phyloP scores from a whole-genome alignment of 345 rosid genomes.

The Euphorbia pulcherrima region DNA sequence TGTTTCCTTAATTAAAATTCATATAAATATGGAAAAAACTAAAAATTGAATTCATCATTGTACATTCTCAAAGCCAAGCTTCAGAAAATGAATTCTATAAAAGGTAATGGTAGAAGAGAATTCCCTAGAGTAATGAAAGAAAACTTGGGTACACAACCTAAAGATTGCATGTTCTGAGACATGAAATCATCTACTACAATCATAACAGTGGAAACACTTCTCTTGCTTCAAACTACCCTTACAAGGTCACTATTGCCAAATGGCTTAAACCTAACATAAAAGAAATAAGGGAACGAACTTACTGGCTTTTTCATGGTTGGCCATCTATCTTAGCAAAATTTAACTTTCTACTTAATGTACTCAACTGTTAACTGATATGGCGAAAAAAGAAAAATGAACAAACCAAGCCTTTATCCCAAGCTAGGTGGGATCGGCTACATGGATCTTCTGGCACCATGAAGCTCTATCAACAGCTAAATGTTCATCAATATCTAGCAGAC shows the following conservation, averaged over 20 bases:
- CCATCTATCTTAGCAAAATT: slow-evolving; percentile 1
- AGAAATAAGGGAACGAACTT: neutral
- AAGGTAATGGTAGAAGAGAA: neutral
- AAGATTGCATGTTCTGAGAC: neutral
- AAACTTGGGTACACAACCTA: neutral
- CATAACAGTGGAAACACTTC: neutral
- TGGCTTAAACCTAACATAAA: neutral
- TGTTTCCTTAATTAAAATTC: neutral
- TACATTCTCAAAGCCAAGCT: neutral
- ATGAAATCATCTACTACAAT: neutral
- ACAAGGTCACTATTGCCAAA: neutral
- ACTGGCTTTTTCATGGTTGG: neutral
- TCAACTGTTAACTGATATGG: neutral
- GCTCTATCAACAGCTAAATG: no score
- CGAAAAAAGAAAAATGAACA: neutral
- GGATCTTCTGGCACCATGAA: no score
- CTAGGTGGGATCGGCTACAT: no score
- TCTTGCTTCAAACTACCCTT: neutral
- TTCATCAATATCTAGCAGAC: no score
- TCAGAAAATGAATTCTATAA: neutral
- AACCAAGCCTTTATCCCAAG: no score
- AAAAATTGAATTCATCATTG: neutral
- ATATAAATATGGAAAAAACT: neutral
- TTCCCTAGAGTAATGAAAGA: neutral
- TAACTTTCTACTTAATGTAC: neutral